Conservation (phyloP, 805 yeast species). For the Tetrapisispora taiwanensis region DNA sequence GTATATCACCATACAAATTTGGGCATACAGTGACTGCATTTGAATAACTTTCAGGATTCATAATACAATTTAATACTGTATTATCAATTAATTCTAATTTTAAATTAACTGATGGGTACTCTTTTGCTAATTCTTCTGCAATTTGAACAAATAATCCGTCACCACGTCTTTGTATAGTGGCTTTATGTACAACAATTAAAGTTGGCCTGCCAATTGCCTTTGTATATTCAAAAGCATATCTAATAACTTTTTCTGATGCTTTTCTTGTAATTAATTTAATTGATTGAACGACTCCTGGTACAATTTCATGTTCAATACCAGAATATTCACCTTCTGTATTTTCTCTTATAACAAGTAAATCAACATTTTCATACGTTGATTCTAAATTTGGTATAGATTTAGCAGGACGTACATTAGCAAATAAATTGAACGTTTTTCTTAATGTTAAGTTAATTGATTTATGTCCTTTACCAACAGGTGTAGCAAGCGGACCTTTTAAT, state of each 20-base stretch:
- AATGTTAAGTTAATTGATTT: constrained; percentile 92
- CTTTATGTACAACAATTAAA: constrained; percentile 93
- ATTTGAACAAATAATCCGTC: constrained; percentile 93
- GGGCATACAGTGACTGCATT: neutral
- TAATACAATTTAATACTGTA: neutral
- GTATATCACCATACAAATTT: constrained; percentile 65
- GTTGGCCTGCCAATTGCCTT: constrained; percentile 76
- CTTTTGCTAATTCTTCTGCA: constrained; percentile 80
- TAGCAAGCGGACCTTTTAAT: constrained; percentile 94
- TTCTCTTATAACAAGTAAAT: constrained; percentile 93
- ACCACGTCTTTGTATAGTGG: constrained; percentile 94
- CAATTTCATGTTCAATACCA: constrained; percentile 96
- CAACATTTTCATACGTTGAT: constrained; percentile 73
- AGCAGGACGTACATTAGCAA: constrained; percentile 97
- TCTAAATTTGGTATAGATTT: constrained; percentile 86
- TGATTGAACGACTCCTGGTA: constrained; percentile 97
- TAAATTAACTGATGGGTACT: constrained; percentile 82
- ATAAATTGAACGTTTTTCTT: constrained; percentile 91
- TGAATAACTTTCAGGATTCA: neutral
- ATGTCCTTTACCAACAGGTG: constrained; percentile 98
- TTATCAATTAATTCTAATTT: constrained; percentile 64
- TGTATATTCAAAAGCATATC: constrained; percentile 96
- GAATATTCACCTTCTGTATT: constrained; percentile 99
- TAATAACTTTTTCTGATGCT: constrained; percentile 92
- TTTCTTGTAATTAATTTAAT: constrained; percentile 93